Conservation (phyloP, 192 early-diverging fungal genomes). For the Backusella westeae region DNA sequence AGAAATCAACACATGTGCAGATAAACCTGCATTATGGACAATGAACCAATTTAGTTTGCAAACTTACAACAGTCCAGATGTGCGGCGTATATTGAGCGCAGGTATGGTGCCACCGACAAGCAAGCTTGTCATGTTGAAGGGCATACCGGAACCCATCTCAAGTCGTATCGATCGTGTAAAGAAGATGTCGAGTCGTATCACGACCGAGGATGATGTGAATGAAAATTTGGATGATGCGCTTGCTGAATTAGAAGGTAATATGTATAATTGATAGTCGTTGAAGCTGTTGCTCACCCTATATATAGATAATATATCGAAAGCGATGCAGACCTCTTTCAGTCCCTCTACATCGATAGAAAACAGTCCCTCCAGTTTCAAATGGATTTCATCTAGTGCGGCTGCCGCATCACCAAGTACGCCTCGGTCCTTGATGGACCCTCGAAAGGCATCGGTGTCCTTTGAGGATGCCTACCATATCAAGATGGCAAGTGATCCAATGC, state of each 20-base stretch:
- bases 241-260: slow-evolving; percentile 35
- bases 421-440: slow-evolving; percentile 2
- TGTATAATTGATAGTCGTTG: neutral
- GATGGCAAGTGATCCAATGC: slow-evolving; percentile 29
- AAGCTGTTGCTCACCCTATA: too few relatives aligned
- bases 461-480: slow-evolving; percentile 56
- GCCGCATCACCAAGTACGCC: neutral
- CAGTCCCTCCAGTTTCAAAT: slow-evolving; percentile 20
- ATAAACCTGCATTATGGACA: slow-evolving; percentile 44
- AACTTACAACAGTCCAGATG: slow-evolving; percentile 31
- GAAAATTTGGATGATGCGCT: slow-evolving; percentile 31
- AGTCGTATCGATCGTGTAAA: slow-evolving; percentile 23
- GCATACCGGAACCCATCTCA: slow-evolving; percentile 42
- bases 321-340: slow-evolving; percentile 36
- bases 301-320: slow-evolving; percentile 38
- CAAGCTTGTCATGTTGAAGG: slow-evolving; percentile 40
- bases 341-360: slow-evolving; percentile 9
- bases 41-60: slow-evolving; percentile 50
- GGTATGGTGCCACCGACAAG: slow-evolving; percentile 40
- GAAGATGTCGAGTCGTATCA: slow-evolving; percentile 26
- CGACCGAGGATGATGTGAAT: neutral
- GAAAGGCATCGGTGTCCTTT: slow-evolving; percentile 45
- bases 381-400: slow-evolving; percentile 29
- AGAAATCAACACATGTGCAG: slow-evolving; percentile 48
- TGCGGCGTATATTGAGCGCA: slow-evolving; percentile 29